Evolutionary conservation across 179 eudicot genomes (phyloP), one percentile per base, ranked within the genome.

Genomic region (Beta corolliflora): DNA sequence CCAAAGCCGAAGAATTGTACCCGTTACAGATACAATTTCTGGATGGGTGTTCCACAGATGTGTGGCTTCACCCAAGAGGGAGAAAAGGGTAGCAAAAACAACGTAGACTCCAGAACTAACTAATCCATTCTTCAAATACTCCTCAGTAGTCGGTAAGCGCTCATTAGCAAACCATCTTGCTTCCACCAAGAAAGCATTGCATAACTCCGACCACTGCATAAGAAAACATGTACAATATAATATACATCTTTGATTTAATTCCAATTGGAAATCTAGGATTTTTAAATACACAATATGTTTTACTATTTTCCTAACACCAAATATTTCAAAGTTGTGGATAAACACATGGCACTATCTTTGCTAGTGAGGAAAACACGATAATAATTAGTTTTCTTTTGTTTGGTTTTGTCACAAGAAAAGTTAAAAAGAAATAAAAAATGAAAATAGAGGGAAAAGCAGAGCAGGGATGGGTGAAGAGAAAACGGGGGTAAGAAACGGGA

Each of bases 171-270:
- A 81, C 92, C 92, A 90, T 45, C 52, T 79, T 11, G 87, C 88
- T 66, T 90, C 89, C 23, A 54, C 83, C 3, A 88, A 66, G 70
- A 73, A 87, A 4, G 89, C 60, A 48, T 90, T 79, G 80, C 86
- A 86, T 1, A 77, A 71, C 56, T 85, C 86, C 45, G 71, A 79
- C 89, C 92, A 90, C 92, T 90, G 74, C 83, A 80, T 71, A 29
- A 73, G 21, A 13, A 52, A 15, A 45, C 41, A 36, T 36, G 41
- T 19, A 46, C 5, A 81, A 4, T 36, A 52, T 52, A 12, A 4
- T 1, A 59, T 59, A 4, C 7, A 48, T 48, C 52, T 9, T 9
- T 0, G n/a, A 48, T 48, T 48, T 48, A 48, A 48, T 48, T 36
- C 41, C 41, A 3, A 36, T 36, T 2, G 41, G 41, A 2, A 36